A percentile compares a stretch with the other conserved stretches of the same genome.
Conservation (phyloP, 2,329 filamentous ascomycete genomes). For the Penicillium sp. region DNA sequence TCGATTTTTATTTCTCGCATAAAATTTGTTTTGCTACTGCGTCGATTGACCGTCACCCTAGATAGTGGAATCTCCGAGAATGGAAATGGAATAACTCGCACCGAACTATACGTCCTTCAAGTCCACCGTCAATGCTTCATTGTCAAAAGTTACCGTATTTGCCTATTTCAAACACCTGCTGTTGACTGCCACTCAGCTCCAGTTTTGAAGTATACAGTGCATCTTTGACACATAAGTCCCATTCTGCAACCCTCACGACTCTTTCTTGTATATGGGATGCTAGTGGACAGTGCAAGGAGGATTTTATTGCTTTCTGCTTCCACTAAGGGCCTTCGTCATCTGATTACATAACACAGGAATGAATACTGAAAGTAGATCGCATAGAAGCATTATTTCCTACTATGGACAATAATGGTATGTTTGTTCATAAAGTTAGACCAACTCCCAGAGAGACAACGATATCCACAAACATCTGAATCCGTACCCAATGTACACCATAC, state of each 20-base stretch:
- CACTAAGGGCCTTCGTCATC: too few species aligned
- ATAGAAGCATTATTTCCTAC: not conserved
- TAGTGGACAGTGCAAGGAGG: too few species aligned
- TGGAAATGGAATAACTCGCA: not conserved
- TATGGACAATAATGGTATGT: not conserved
- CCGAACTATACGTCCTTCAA: not conserved
- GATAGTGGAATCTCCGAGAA: constrained; percentile 7
- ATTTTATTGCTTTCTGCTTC: too few species aligned
- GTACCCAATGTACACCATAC: not conserved
- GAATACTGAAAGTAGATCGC: not conserved
- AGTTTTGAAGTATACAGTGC: too few species aligned
- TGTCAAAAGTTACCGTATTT: too few species aligned
- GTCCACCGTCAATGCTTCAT: too few species aligned
- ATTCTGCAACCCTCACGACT: too few species aligned
- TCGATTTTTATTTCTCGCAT: constrained; percentile 4
- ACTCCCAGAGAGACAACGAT: not conserved
- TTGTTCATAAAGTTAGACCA: not conserved
- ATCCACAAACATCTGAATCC: not conserved
- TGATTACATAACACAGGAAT: not conserved
- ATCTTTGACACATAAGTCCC: too few species aligned
- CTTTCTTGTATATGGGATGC: too few species aligned
- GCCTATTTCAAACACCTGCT: too few species aligned
- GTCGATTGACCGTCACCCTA: not conserved
- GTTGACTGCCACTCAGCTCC: too few species aligned
- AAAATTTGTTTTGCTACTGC: not conserved